Evolutionary conservation across 1,284 basidiomycete genomes (phyloP).

Genomic region (Cystobasidium sp.): DNA sequence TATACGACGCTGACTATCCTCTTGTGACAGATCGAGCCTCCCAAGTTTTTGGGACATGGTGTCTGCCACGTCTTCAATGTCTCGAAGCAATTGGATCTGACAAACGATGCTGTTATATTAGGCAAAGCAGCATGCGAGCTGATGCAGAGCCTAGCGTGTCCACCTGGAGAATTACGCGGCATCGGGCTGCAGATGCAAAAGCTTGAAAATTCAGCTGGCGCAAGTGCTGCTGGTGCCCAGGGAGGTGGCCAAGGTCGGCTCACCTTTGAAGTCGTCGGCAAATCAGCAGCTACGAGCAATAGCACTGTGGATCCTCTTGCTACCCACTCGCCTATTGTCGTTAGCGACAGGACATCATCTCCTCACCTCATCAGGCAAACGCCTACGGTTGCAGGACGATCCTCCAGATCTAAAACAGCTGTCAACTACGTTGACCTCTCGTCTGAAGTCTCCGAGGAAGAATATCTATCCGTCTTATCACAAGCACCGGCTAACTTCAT

Average conservation of each 20-base stretch:
- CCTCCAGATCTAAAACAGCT: slow-evolving; percentile 14
- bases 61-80: slow-evolving; percentile 81
- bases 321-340: slow-evolving; percentile 13
- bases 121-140: slow-evolving; percentile 78
- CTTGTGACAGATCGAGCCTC: slow-evolving; percentile 65
- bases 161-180: slow-evolving; percentile 86
- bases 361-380: slow-evolving; percentile 5
- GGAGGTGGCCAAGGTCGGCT: slow-evolving; percentile 45
- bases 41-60: slow-evolving; percentile 96
- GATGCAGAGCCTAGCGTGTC: slow-evolving; percentile 69
- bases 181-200: slow-evolving; percentile 92
- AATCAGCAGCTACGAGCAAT: not conserved
- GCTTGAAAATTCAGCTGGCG: slow-evolving; percentile 64
- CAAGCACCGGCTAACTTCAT: slow-evolving; percentile 21
- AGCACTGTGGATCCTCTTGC: not conserved
- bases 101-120: slow-evolving; percentile 72
- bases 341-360: slow-evolving; percentile 32
- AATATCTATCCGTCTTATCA: slow-evolving; percentile 33
- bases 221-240: slow-evolving; percentile 27
- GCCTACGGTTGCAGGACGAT: not conserved
- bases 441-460: slow-evolving; percentile 20
- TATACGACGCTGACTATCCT: not conserved
- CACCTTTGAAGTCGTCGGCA: slow-evolving; percentile 27
- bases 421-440: slow-evolving; percentile 46
- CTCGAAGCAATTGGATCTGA: slow-evolving; percentile 66